Evolutionary conservation across 495 filamentous ascomycete species (phyloP).

Genomic region (Lasiosphaeria miniovina): DNA sequence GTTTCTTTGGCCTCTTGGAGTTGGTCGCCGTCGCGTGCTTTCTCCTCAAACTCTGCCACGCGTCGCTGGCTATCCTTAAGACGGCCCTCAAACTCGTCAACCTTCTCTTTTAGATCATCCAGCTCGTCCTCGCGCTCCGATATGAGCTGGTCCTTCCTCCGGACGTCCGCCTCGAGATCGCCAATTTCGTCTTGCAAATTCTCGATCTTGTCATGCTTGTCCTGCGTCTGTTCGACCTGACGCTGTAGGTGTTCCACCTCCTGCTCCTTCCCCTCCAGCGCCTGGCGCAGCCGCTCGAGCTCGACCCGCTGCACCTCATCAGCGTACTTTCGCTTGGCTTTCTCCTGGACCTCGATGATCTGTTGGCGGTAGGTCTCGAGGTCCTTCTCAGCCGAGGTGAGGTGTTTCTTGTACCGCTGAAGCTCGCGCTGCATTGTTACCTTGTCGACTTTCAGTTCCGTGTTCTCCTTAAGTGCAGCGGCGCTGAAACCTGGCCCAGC

Average conservation of each 20-base stretch:
- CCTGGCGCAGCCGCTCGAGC: conserved; percentile 52
- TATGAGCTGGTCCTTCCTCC: conserved; percentile 49
- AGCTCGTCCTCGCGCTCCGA: conserved; percentile 43
- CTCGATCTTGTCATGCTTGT: conserved; percentile 41
- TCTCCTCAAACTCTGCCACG: conserved; percentile 60
- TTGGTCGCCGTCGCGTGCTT: conserved; percentile 50
- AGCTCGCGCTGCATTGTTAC: conserved; percentile 85
- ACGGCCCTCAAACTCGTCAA: conserved; percentile 50
- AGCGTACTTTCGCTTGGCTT: conserved; percentile 68
- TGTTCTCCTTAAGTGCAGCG: conserved; percentile 85
- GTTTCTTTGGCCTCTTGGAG: conserved; percentile 54
- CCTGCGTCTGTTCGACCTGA: conserved; percentile 50
- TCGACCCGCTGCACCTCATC: conserved; percentile 61
- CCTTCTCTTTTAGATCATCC: conserved; percentile 43
- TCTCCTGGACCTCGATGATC: conserved; percentile 74
- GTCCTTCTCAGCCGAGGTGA: conserved; percentile 73
- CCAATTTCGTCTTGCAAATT: conserved; percentile 60
- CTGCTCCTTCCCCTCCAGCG: conserved; percentile 47
- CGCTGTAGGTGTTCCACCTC: conserved; percentile 53
- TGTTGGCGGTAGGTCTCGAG: conserved; percentile 74
- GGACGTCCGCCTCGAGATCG: conserved; percentile 56
- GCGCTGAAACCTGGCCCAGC: conserved; percentile 84
- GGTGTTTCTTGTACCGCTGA: conserved; percentile 72
- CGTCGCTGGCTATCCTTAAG: conserved; percentile 56
- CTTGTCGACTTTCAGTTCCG: conserved; percentile 87